Percentiles rank a stretch among this genome's conserved stretches.
These are phyloP conservation scores for Antrodiella citrinella DNA, from an alignment of 768 basidiomycete species.

Conservation along the genomic window DNA sequence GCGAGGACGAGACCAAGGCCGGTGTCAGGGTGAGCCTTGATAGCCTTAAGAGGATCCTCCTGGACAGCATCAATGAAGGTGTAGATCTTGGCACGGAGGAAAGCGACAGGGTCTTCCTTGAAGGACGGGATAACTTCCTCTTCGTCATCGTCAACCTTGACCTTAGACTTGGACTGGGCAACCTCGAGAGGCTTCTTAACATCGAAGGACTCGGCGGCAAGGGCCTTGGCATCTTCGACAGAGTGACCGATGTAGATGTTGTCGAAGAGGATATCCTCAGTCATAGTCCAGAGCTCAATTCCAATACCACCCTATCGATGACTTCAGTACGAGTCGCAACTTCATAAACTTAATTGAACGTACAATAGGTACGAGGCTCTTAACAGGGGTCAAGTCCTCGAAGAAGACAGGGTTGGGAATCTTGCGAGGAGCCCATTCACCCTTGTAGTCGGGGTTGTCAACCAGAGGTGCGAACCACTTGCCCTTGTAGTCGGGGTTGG, in stretches of 20 bases:
- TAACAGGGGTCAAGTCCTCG: slow-evolving; percentile 78
- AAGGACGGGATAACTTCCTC: slow-evolving; percentile 39
- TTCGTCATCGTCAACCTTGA: slow-evolving; percentile 35
- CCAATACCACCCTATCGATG: slow-evolving; percentile 74
- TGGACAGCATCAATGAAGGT: slow-evolving; percentile 75
- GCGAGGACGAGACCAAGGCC: slow-evolving; percentile 69
- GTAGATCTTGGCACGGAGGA: slow-evolving; percentile 70
- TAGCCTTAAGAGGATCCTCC: slow-evolving; percentile 68
- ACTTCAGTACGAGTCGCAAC: slow-evolving; percentile 4
- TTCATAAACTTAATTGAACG: slow-evolving; percentile 18
- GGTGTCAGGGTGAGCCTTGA: slow-evolving; percentile 86
- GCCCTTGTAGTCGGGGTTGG: slow-evolving; percentile 95
- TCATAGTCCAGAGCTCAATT: slow-evolving; percentile 99
- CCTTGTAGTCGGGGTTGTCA: slow-evolving; percentile 97
- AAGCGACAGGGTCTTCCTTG: slow-evolving; percentile 68
- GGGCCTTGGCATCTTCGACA: slow-evolving; percentile 67
- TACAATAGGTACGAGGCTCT: slow-evolving; percentile 80
- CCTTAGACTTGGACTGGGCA: slow-evolving; percentile 42
- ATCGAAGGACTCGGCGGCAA: slow-evolving; percentile 86
- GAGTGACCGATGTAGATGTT: slow-evolving; percentile 95
- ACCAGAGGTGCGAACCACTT: slow-evolving; percentile 95
- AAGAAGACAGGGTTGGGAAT: slow-evolving; percentile 89
- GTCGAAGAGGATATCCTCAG: slow-evolving; percentile 87
- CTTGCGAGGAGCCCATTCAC: slow-evolving; percentile 86
- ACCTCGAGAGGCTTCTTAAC: slow-evolving; percentile 82